A percentile compares a stretch with the other conserved stretches of the same genome.
Conservation (phyloP, 495 filamentous ascomycete genomes). For the Aspergillus carlsbadensis region DNA sequence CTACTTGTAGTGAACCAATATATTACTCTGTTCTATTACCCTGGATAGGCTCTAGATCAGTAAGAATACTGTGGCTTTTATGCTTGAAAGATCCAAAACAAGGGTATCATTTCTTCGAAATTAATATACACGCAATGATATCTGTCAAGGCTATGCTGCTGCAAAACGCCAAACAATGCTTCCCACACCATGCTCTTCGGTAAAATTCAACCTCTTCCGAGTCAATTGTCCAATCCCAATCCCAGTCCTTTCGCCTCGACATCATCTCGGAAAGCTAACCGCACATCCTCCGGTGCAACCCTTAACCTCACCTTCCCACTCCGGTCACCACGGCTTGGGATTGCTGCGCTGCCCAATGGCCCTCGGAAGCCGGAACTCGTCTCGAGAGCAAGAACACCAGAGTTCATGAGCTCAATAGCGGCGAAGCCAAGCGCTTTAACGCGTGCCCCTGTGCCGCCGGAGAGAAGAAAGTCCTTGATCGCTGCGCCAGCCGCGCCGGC, state of each 20-base stretch:
- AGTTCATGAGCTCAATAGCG: conserved; percentile 78
- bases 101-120: conserved; percentile 31
- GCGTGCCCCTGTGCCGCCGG: conserved; percentile 48
- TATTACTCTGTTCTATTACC: too few relatives aligned
- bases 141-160: not conserved
- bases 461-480: conserved; percentile 44
- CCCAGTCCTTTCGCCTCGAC: conserved; percentile 76
- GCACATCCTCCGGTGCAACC: conserved; percentile 87
- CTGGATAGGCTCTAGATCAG: too few relatives aligned
- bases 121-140: not conserved
- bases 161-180: conserved; percentile 7
- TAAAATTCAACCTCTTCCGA: not conserved
- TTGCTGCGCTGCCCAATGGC: conserved; percentile 32
- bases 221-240: conserved; percentile 40
- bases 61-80: too few relatives aligned
- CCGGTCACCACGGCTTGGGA: conserved; percentile 67
- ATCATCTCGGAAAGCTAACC: conserved; percentile 84
- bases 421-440: conserved; percentile 68
- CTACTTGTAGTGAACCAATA: too few relatives aligned
- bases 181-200: conserved; percentile 8
- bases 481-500: conserved; percentile 39
- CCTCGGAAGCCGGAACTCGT: conserved; percentile 37
- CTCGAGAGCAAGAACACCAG: conserved; percentile 84
- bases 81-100: too few relatives aligned
- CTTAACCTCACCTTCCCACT: conserved; percentile 83